Evolutionary conservation across 2,329 filamentous ascomycete species (phyloP).

Genomic region (Golovinomyces cichoracearum): DNA sequence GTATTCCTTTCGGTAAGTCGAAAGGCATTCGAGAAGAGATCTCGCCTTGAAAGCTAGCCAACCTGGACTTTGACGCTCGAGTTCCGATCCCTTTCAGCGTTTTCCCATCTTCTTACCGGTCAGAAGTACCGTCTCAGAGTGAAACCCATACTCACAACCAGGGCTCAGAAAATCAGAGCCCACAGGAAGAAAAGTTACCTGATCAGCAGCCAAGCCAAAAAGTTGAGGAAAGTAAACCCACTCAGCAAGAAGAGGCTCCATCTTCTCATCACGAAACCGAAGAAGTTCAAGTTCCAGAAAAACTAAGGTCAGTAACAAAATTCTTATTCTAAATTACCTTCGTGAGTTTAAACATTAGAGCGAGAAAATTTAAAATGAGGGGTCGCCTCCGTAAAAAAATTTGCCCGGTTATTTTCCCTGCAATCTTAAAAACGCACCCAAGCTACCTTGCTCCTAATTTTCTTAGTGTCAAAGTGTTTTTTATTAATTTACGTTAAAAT

Average conservation of each 20-base stretch:
- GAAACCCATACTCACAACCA: not conserved
- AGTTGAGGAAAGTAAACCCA: not conserved
- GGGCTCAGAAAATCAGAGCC: not conserved
- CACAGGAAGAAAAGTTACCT: not conserved
- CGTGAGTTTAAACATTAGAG: too few relatives aligned
- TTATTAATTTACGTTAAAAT: slow-evolving; percentile 5
- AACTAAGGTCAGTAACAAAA: not conserved
- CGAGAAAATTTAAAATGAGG: too few relatives aligned
- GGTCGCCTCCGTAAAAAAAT: too few relatives aligned
- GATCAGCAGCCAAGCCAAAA: not conserved
- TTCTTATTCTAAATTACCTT: too few relatives aligned
- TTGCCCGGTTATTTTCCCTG: too few relatives aligned
- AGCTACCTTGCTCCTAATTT: too few relatives aligned
- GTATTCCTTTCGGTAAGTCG: slow-evolving; percentile 38
- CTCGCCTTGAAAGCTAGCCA: slow-evolving; percentile 52
- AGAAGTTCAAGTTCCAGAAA: not conserved
- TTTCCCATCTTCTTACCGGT: slow-evolving; percentile 93
- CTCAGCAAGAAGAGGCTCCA: not conserved
- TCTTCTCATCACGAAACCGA: not conserved
- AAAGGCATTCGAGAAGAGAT: slow-evolving; percentile 45
- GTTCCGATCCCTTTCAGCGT: slow-evolving; percentile 99
- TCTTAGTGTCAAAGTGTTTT: too few relatives aligned
- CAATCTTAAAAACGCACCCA: too few relatives aligned
- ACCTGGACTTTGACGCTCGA: slow-evolving; percentile 99
- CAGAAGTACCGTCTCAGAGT: slow-evolving; percentile 15